Conservation (phyloP, 2,329 filamentous ascomycete species). For the Ceratocystis harringtonii region DNA sequence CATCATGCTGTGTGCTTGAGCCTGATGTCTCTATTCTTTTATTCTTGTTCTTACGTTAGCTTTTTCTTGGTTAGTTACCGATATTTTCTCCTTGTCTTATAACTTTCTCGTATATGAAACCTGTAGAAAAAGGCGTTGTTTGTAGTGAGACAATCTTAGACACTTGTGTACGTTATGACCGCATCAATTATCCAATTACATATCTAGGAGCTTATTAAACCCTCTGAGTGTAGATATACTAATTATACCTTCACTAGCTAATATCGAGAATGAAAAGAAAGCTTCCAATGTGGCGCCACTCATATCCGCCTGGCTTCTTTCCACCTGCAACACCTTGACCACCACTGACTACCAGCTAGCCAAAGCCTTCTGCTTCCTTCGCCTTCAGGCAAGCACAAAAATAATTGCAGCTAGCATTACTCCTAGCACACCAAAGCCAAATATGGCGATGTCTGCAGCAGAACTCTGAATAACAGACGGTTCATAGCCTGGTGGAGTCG, state of each 20-base stretch:
- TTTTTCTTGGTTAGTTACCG: neutral
- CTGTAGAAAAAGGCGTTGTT: too few relatives aligned
- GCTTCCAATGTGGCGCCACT: neutral
- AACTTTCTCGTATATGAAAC: too few relatives aligned
- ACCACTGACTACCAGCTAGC: neutral
- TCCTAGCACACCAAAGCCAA: constrained; percentile 4
- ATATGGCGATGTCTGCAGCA: neutral
- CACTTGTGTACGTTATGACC: too few relatives aligned
- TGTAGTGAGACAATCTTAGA: too few relatives aligned
- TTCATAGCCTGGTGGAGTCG: neutral
- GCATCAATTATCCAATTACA: neutral
- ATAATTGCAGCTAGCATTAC: constrained; percentile 2
- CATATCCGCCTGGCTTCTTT: neutral
- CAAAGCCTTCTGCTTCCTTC: neutral
- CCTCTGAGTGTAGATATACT: neutral
- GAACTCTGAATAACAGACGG: constrained; percentile 7
- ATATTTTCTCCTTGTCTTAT: neutral
- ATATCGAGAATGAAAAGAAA: neutral
- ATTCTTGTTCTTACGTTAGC: neutral
- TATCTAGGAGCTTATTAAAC: neutral
- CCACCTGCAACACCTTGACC: neutral
- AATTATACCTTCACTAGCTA: neutral
- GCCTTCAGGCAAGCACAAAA: constrained; percentile 6
- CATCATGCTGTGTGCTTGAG: neutral
- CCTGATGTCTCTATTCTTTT: neutral